Conservation (phyloP, 1,284 basidiomycete species). For the Leccinum insolens region DNA sequence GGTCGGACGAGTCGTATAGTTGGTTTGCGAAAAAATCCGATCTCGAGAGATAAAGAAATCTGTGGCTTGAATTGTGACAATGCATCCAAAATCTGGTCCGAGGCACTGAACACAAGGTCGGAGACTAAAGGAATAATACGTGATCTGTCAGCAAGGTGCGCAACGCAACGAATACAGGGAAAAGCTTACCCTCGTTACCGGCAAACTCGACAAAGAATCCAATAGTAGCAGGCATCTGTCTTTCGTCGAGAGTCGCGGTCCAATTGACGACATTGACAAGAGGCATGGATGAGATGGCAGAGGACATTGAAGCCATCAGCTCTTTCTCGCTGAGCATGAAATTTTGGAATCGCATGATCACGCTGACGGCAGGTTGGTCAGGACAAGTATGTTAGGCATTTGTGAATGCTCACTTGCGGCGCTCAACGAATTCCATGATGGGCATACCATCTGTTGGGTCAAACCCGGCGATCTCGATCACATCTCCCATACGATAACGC, state of each 20-base stretch:
- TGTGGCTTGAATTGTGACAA: background rate
- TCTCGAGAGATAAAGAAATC: fast-evolving
- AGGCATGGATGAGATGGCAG: slow-evolving; percentile 3
- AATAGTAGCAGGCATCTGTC: background rate
- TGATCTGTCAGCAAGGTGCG: background rate
- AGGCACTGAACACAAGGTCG: background rate
- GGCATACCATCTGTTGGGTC: too few species aligned
- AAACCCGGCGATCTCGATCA: too few species aligned
- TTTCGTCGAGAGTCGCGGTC: too few species aligned
- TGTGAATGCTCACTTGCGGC: background rate
- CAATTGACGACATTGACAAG: background rate
- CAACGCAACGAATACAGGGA: background rate
- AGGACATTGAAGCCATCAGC: slow-evolving; percentile 4
- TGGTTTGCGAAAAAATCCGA: background rate
- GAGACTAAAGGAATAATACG: background rate
- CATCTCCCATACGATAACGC: too few species aligned
- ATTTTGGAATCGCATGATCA: background rate
- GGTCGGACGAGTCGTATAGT: background rate
- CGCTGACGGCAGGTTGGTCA: slow-evolving; percentile 1
- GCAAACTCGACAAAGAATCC: background rate
- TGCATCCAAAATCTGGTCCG: background rate
- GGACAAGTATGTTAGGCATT: background rate
- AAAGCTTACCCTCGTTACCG: background rate
- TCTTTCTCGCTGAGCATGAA: slow-evolving; percentile 8
- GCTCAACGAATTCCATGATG: too few species aligned